Evolutionary conservation across 2,329 filamentous ascomycete genomes (phyloP), one percentile per base, ranked within the genome.

Genomic region (Aurifilum marmelostoma): DNA sequence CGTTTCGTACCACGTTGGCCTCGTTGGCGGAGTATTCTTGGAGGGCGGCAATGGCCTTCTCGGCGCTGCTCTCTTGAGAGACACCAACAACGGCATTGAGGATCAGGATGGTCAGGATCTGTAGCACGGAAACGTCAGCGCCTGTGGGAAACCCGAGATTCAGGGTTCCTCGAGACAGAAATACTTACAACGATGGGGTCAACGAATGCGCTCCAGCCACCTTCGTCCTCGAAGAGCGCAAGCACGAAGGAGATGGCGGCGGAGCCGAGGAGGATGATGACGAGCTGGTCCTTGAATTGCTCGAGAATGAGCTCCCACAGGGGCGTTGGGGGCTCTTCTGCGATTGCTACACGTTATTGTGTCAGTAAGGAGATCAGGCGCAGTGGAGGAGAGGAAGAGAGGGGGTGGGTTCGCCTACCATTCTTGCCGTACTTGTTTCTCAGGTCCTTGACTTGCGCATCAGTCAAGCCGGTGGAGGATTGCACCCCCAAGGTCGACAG

Each of bases 11-110:
- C 66, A 97, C 95, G 78, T 95, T 99, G 75, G 96, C 95, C 81
- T 97, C 93, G 81, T 98, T 99, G 77, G 96, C 96, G 39, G 95
- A 98, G 83, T 99, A 99, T 87, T 99, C 95, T 82, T 99, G 96
- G 68, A 99, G 88, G 59, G 96, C 96, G 34, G 96, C 94, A 79
- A 99, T 99, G 65, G 96, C 96, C 83, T 98, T 97, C 81, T 99
- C 96, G 73, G 96, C 96, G 78, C 94, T 97, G 82, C 93, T 97
- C 85, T 99, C 96, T 85, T 99, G 96, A 68, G 95, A 97, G 37
- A 99, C 96, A 78, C 96, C 96, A 73, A 99, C 96, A 74, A 99
- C 91, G 71, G 96, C 92, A 82, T 99, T 99, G 75, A 99, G 89
- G 72, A 99, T 91, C 60, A 99, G 87, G 77, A 99, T 99, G 34